phyloP scores from a whole-genome alignment of 129 eudicot genomes.

The Heracleum sosnowskyi region DNA sequence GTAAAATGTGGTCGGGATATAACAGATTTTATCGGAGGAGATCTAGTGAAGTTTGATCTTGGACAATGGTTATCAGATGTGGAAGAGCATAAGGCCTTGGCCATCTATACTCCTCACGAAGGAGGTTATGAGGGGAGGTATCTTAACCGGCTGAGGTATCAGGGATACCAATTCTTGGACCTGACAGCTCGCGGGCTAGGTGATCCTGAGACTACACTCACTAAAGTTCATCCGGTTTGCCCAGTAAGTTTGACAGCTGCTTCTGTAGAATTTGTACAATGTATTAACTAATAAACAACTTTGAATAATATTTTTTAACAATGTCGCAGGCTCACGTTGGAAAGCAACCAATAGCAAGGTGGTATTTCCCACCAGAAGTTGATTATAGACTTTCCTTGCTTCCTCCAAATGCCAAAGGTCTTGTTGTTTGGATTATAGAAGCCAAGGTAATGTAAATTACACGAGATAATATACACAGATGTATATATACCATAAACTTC shows the following conservation, averaged over 20 bases:
- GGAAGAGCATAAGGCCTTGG: constrained; percentile 89
- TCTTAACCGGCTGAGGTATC: constrained; percentile 59
- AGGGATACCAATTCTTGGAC: constrained; percentile 77
- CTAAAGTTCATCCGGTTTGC: constrained; percentile 91
- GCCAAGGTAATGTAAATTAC: constrained; percentile 51
- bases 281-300: neutral
- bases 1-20: constrained; percentile 44
- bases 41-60: constrained; percentile 67
- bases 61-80: constrained; percentile 83
- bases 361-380: constrained; percentile 97
- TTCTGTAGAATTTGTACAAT: neutral
- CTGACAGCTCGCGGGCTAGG: constrained; percentile 88
- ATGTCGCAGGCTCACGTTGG: constrained; percentile 79
- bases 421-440: constrained; percentile 73
- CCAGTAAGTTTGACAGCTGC: constrained; percentile 52
- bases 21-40: constrained; percentile 88
- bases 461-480: neutral
- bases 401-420: constrained; percentile 82
- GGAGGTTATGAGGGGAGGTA: constrained; percentile 92
- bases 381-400: constrained; percentile 87
- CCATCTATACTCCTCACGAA: constrained; percentile 86
- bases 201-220: constrained; percentile 87
- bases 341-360: constrained; percentile 91
- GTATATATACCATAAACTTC: neutral
- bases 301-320: neutral